Base-by-base conservation (phyloP, 2,329 filamentous ascomycete genomes). In the Trichophyton mentagrophytes region DNA sequence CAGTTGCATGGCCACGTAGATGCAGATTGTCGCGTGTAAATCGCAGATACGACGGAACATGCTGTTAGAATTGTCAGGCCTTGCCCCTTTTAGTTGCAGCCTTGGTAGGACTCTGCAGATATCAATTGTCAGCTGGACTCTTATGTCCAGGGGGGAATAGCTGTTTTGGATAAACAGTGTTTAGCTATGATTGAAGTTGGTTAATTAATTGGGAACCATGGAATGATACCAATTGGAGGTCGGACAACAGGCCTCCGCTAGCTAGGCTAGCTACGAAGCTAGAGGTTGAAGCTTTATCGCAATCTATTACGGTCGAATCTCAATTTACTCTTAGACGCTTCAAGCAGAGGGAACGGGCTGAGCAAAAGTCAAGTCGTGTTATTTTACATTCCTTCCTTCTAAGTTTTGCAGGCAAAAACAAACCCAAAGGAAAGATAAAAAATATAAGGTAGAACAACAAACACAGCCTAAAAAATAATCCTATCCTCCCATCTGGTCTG, bases 341-440 rank as follows among this genome's bases (percentile, higher is more conserved):
- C 46, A 30, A 27, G 20, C 9, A 13, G 46, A n/a, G 25, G 46
- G 25, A 49, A 47, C 44, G 25, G 25, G 25, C 46, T 25, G 22
- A 30, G 33, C 46, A 55, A 33, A 36, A 55, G 38, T 33, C 51
- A 55, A 55, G 15, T 36, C 51, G 17, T 55, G 51, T 55, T 55
- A 55, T 55, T 55, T 55, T 55, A 55, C 51, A 55, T 55, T 55
- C 51, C 51, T 36, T 55, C 51, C 51, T 20, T 55, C 51, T 55
- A 55, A 55, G 51, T 55, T 55, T 55, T 55, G 11, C 22, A 53
- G 47, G 17, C 51, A 55, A 36, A 30, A 38, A 36, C 25, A 38
- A 36, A 15, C 51, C 30, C 30, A 36, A 36, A 11, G 15, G 30
- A 55, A 55, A 36, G 51, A 36, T n/a, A 55, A 36, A 20, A 8